A percentile compares a stretch with the other conserved stretches of the same genome.
Evolutionary conservation across 108 stramenopile species (phyloP).

Genomic region (Aurantiochytrium sp.): DNA sequence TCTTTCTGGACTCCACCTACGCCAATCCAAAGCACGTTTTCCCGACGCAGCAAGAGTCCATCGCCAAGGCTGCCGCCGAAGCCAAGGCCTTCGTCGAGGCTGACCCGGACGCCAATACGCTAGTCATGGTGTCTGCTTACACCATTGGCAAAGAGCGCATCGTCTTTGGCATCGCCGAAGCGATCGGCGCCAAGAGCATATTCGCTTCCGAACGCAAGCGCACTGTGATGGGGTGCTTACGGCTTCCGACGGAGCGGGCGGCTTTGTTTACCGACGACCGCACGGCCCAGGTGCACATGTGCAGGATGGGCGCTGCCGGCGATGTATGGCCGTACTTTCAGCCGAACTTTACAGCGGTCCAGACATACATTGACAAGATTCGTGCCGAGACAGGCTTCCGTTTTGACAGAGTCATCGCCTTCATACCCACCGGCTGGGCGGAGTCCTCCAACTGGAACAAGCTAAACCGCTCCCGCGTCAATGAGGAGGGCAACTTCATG

Average conservation of each 20-base stretch:
- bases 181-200: conserved; percentile 42
- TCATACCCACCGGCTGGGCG: conserved; percentile 69
- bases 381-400: conserved; percentile 6
- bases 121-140: conserved; percentile 65
- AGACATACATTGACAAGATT: conserved; percentile 48
- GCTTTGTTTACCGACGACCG: conserved; percentile 51
- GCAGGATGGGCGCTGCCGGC: conserved; percentile 60
- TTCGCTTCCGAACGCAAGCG: conserved; percentile 56
- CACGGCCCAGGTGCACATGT: conserved; percentile 55
- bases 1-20: conserved; percentile 68
- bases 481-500: background rate
- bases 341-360: conserved; percentile 52
- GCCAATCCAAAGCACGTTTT: conserved; percentile 65
- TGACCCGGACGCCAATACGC: conserved; percentile 29
- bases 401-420: conserved; percentile 59
- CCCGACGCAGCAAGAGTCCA: conserved; percentile 53
- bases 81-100: conserved; percentile 40
- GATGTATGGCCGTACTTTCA: conserved; percentile 63
- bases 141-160: conserved; percentile 69
- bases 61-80: conserved; percentile 50
- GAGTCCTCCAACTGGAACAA: conserved; percentile 63
- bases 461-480: conserved; percentile 48
- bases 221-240: conserved; percentile 54
- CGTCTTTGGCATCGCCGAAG: conserved; percentile 49
- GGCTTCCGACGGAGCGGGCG: conserved; percentile 30